These are phyloP conservation scores for Platismatia glauca DNA, from an alignment of 495 filamentous ascomycete genomes.

Conservation along the genomic window DNA sequence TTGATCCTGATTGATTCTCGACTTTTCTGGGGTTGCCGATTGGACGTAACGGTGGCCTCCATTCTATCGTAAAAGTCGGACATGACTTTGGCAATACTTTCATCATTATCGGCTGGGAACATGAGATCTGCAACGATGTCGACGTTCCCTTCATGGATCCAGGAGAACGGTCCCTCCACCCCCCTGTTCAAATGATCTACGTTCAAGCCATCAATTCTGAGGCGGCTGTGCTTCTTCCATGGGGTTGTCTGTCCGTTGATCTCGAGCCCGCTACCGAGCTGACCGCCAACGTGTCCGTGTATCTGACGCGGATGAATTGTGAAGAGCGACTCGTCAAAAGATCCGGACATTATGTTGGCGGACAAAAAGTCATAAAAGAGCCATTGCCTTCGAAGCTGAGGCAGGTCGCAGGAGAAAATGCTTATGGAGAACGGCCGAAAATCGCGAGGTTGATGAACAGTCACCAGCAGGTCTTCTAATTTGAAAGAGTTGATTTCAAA, in stretches of 20 bases:
- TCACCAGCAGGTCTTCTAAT: constrained; percentile 86
- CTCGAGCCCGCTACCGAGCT: constrained; percentile 43
- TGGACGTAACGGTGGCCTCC: constrained; percentile 80
- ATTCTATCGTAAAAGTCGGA: constrained; percentile 89
- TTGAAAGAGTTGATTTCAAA: constrained; percentile 96
- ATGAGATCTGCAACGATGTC: constrained; percentile 94
- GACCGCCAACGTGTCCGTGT: constrained; percentile 56
- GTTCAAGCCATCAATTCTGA: constrained; percentile 85
- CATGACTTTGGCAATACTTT: constrained; percentile 83
- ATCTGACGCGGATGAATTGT: constrained; percentile 92
- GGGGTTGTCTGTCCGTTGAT: constrained; percentile 42
- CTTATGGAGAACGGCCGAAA: constrained; percentile 92
- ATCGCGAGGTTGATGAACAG: constrained; percentile 77
- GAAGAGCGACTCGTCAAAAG: constrained; percentile 90
- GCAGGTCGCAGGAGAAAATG: constrained; percentile 90
- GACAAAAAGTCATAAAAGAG: constrained; percentile 95
- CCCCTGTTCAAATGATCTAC: constrained; percentile 95
- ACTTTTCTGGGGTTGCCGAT: constrained; percentile 35
- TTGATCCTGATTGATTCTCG: constrained; percentile 16
- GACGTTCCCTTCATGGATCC: constrained; percentile 93
- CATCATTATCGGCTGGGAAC: constrained; percentile 78
- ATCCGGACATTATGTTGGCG: constrained; percentile 91
- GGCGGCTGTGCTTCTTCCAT: constrained; percentile 89
- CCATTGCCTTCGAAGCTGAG: constrained; percentile 89
- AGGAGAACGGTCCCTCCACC: constrained; percentile 88